Base-by-base conservation (phyloP, 1,284 basidiomycete genomes). In the Stygiomarasmius scandens region DNA sequence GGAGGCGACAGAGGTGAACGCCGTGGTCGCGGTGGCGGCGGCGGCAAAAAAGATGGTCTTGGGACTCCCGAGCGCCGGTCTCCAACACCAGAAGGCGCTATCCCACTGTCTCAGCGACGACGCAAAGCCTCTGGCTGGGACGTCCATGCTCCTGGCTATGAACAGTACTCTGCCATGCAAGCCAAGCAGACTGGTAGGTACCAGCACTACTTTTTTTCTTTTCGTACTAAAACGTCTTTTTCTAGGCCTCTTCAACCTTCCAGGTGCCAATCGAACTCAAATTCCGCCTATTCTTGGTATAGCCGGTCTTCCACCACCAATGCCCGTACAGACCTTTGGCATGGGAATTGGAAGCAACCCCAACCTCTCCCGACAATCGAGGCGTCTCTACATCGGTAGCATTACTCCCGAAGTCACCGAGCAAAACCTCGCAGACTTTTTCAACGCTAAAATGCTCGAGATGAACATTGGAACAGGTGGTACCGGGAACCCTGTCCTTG, bases 391-490 rank as follows among this genome's bases (percentile, higher is more conserved):
- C 71, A 94, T 99, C 61, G 95, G 95, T 63, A 95, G 93, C 76
- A 93, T 99, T 65, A 95, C 93, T 1, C 87, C 90, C 14, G 90
- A 93, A 48, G 92, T 96, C 68, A 96, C 90, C 67, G 96, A 98
- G 71, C 85, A 90, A 67, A 93, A 90, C 69, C 78, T 99, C 48
- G 85, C 89, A 19, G 88, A 92, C 50, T 96, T 98, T 79, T 97
- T 98, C 86, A 98, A 98, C 69, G 79, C 82, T 57, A 93, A 96
- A 76, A 98, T 99, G 95, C 85, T 83, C 49, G 94, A 98, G 73
- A 91, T 93, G 82, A 85, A 84, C 58, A 87, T 95, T 59, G 89
- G 90, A 20, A 89, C 88, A n/a, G 87, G 87, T 23, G 83, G 81
- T n/a, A 84, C 88, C 14, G 94, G 92, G 34, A 95, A 96, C 63